These are phyloP conservation scores for Aethionema arabicum DNA, from an alignment of 345 rosid genomes.

Conservation along the genomic window DNA sequence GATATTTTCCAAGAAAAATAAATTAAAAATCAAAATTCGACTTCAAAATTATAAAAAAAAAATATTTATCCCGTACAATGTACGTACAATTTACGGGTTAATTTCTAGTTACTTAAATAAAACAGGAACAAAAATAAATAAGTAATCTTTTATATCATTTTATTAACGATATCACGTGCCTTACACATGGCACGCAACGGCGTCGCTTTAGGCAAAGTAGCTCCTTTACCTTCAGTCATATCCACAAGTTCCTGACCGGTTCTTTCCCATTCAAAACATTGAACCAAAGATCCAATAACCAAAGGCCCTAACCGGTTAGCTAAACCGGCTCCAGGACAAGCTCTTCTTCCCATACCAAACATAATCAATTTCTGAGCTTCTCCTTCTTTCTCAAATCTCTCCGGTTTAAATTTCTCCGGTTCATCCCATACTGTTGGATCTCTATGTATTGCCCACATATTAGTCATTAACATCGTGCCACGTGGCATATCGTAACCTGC, in stretches of 20 bases:
- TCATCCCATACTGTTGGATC: slow-evolving; percentile 49
- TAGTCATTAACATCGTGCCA: slow-evolving; percentile 44
- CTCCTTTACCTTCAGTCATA: slow-evolving; percentile 41
- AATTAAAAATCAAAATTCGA: too few relatives aligned
- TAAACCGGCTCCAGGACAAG: slow-evolving; percentile 46
- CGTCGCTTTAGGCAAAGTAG: slow-evolving; percentile 37
- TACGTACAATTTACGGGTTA: too few relatives aligned
- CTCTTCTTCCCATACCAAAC: slow-evolving; percentile 48
- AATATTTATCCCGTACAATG: too few relatives aligned
- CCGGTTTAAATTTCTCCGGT: slow-evolving; percentile 46
- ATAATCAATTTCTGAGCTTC: slow-evolving; percentile 35
- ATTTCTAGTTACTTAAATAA: too few relatives aligned
- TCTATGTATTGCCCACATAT: slow-evolving; percentile 58
- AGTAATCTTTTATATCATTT: not conserved
- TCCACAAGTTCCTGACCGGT: slow-evolving; percentile 40
- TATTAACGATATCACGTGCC: slow-evolving; percentile 36
- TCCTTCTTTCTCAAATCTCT: slow-evolving; percentile 40
- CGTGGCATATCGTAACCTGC: slow-evolving; percentile 49
- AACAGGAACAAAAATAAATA: not conserved
- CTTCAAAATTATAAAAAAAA: too few relatives aligned
- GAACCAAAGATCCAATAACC: slow-evolving; percentile 43
- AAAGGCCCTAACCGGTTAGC: slow-evolving; percentile 38
- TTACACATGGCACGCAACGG: slow-evolving; percentile 39
- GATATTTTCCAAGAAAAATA: too few relatives aligned
- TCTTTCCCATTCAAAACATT: slow-evolving; percentile 50